Percentiles rank a stretch among this genome's conserved stretches.
Evolutionary conservation across 2,329 filamentous ascomycete species (phyloP).

Genomic region (Dactylella cylindrospora): DNA sequence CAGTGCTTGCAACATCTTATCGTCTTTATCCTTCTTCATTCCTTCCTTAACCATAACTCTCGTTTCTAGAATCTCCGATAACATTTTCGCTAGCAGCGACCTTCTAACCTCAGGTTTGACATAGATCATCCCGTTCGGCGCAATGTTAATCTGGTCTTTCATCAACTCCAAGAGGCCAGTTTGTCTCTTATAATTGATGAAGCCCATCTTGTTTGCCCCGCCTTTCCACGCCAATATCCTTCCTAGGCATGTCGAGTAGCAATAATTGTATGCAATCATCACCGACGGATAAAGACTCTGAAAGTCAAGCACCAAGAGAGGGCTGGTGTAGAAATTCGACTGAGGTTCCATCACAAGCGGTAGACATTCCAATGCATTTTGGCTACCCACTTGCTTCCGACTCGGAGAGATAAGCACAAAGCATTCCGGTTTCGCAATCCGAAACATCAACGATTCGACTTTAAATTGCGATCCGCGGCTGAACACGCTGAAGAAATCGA

Average conservation of each 20-base stretch:
- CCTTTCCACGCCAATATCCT: slow-evolving; percentile 85
- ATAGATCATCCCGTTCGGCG: slow-evolving; percentile 97
- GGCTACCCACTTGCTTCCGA: slow-evolving; percentile 77
- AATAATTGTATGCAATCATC: slow-evolving; percentile 99
- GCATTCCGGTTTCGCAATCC: slow-evolving; percentile 95
- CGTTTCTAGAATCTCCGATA: slow-evolving; percentile 92
- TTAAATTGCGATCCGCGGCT: slow-evolving; percentile 96
- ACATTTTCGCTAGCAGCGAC: slow-evolving; percentile 91
- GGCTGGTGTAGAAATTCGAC: slow-evolving; percentile 88
- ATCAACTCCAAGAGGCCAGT: slow-evolving; percentile 73
- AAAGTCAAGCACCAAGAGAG: slow-evolving; percentile 88
- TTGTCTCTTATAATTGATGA: slow-evolving; percentile 79
- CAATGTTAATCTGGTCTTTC: slow-evolving; percentile 82
- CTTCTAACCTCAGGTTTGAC: slow-evolving; percentile 80
- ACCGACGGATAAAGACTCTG: slow-evolving; percentile 95
- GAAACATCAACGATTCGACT: slow-evolving; percentile 97
- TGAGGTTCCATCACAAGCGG: slow-evolving; percentile 97
- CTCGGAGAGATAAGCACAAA: slow-evolving; percentile 87
- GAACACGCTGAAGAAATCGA: slow-evolving; percentile 97
- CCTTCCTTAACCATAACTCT: slow-evolving; percentile 96
- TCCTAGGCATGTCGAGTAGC: slow-evolving; percentile 94
- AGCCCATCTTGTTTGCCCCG: slow-evolving; percentile 82
- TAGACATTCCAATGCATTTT: slow-evolving; percentile 91
- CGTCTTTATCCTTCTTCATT: slow-evolving; percentile 87
- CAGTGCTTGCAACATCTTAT: slow-evolving; percentile 79